Conservation (phyloP, 345 rosid species). For the Erysimum cheiranthoides region DNA sequence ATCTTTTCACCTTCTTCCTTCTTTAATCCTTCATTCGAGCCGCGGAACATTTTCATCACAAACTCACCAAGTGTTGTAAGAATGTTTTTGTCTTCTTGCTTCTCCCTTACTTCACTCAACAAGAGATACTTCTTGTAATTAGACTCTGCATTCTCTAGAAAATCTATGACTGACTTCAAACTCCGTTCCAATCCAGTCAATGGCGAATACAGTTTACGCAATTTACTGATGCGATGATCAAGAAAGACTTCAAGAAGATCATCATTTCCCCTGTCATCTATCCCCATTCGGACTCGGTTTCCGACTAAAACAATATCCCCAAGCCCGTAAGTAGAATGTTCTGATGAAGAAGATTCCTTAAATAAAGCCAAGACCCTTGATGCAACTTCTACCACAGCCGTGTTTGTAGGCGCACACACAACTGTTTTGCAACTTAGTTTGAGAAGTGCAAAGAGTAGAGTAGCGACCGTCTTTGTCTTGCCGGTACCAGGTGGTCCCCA, state of each 20-base stretch:
- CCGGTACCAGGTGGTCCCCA: conserved; percentile 69
- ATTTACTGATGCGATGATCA: conserved; percentile 44
- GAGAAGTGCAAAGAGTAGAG: conserved; percentile 45
- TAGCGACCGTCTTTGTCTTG: conserved; percentile 52
- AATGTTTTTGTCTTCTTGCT: not conserved
- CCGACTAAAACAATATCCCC: conserved; percentile 51
- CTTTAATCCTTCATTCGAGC: not conserved
- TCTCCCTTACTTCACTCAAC: not conserved
- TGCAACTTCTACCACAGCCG: conserved; percentile 48
- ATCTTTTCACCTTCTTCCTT: not conserved
- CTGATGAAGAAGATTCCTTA: conserved; percentile 5
- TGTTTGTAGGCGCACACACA: conserved; percentile 60
- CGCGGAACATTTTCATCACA: conserved; percentile 18
- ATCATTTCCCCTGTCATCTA: conserved; percentile 33
- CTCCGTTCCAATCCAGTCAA: conserved; percentile 38
- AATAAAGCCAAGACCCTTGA: conserved; percentile 36
- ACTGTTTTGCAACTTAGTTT: conserved; percentile 45
- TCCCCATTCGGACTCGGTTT: conserved; percentile 41
- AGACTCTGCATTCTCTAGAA: conserved; percentile 30
- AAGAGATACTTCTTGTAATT: conserved; percentile 24
- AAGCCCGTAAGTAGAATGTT: conserved; percentile 35
- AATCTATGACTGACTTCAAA: conserved; percentile 35
- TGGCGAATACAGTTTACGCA: conserved; percentile 30
- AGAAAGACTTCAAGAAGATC: conserved; percentile 45
- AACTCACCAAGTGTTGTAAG: conserved; percentile 21